Evolutionary conservation across 352 stramenopile species (phyloP).

Genomic region (Phytophthora fragariae): DNA sequence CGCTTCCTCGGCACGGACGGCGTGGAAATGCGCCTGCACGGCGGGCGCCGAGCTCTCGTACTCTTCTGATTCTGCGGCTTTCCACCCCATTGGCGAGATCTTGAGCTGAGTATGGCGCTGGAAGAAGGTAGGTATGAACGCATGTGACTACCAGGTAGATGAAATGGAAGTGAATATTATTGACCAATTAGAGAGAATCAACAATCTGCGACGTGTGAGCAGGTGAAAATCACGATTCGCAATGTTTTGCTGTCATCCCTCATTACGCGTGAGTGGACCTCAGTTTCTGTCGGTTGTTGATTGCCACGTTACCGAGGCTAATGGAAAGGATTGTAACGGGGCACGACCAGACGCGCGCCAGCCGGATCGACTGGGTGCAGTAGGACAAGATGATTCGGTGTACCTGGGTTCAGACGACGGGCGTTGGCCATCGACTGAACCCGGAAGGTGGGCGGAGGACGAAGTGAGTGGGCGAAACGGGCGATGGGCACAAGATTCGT

Average conservation of each 20-base stretch:
- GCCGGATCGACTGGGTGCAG: no score
- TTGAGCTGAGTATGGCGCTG: slow-evolving; percentile 24
- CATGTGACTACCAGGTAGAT: not conserved
- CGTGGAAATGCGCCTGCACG: slow-evolving; percentile 87
- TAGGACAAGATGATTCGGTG: no score
- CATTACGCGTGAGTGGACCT: no score
- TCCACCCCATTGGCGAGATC: slow-evolving; percentile 58
- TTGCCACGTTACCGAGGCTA: not conserved
- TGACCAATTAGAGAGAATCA: not conserved
- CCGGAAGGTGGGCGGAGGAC: no score
- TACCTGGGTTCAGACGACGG: no score
- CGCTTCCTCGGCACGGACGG: slow-evolving; percentile 70
- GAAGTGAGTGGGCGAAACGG: no score
- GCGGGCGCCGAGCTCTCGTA: slow-evolving; percentile 75
- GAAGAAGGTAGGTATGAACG: not conserved
- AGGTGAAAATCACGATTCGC: no score
- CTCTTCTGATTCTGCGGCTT: slow-evolving; percentile 69
- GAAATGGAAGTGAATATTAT: not conserved
- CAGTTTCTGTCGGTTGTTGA: no score
- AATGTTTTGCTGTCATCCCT: no score
- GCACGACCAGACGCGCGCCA: no score
- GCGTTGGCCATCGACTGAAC: no score
- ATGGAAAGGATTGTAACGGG: not conserved
- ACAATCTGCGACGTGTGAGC: slow-evolving; percentile 26
- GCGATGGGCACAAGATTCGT: no score